Base-by-base conservation (phyloP, 805 yeast genomes). In the Ogataea saltuana region DNA sequence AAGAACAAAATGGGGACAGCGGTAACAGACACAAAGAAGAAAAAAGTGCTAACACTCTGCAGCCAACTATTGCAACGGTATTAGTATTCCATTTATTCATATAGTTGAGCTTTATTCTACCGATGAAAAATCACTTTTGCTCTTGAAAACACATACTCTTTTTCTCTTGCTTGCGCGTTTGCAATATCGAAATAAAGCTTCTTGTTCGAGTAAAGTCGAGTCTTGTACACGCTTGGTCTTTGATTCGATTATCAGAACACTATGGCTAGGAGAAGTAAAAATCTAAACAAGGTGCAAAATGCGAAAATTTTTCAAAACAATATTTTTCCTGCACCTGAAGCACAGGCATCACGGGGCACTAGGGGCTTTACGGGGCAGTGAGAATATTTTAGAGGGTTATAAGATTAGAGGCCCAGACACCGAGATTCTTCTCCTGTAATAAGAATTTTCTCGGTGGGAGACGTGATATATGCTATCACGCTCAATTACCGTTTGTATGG, bases 231-330 rank as follows among this genome's bases (percentile, higher is more conserved):
- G 33, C 17, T 36, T 18, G 32, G 28, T 38, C 29, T 38, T 30
- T 38, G 16, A 21, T 26, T 22, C 32, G 22, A 21, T 33, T 33
- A 27, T 34, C 33, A 34, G 23, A 39, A 20, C 23, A 19, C 18
- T 21, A 19, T 17, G 20, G 13, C 10, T 29, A 39, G 34, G 38
- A 34, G 18, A 44, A 21, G 32, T 35, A 36, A 43, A 46, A 46
- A 44, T 42, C 48, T 31, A 46, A 46, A 43, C 34, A 46, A 36
- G 42, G 39, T 23, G 28, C 29, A 32, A 40, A 39, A 12, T 37
- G 46, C 33, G 44, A 46, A 46, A 46, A 42, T 30, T 46, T 46
- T 46, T 46, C 49, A 46, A 36, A 39, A 34, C 26, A 22, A 23
- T n/a, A 16, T 34, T 34, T 34, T 31, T 23, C 25, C 23, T 17